Percentiles rank a stretch among this genome's conserved stretches.
These are phyloP conservation scores for Nakazawaea peltata DNA, from an alignment of 805 yeast species.

Conservation along the genomic window DNA sequence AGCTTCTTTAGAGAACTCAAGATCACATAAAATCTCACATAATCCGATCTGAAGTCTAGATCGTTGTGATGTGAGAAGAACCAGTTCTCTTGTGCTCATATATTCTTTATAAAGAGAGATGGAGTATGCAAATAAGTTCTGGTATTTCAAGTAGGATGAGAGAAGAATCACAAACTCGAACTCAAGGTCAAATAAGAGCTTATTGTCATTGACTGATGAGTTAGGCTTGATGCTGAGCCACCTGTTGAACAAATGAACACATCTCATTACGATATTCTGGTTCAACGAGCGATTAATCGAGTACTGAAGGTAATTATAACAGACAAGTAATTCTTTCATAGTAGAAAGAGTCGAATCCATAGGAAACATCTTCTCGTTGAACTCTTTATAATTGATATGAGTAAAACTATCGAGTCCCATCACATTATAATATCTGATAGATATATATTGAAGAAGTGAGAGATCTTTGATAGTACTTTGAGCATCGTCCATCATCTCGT, in stretches of 20 bases:
- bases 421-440: constrained; percentile 18
- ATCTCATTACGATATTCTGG: constrained; percentile 16
- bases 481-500: constrained; percentile 14
- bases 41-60: constrained; percentile 6
- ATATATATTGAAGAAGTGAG: constrained; percentile 10
- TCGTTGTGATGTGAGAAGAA: too few species aligned
- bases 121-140: constrained; percentile 10
- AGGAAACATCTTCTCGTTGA: constrained; percentile 9
- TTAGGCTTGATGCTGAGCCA: constrained; percentile 11
- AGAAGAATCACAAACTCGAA: constrained; percentile 19
- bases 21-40: neutral
- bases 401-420: constrained; percentile 13
- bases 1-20: neutral
- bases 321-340: constrained; percentile 11
- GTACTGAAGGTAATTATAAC: constrained; percentile 20
- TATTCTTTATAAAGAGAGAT: neutral
- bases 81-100: constrained; percentile 13
- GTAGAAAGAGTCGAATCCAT: constrained; percentile 9
- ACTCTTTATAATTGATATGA: constrained; percentile 8
- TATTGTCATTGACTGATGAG: constrained; percentile 1
- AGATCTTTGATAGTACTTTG: constrained; percentile 11
- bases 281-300: constrained; percentile 18
- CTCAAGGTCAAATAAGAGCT: constrained; percentile 19
- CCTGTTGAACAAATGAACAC: constrained; percentile 12
- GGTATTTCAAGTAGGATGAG: constrained; percentile 17